Conservation (phyloP, 192 early-diverging fungal genomes). For the Globomyces pollinis-pini region DNA sequence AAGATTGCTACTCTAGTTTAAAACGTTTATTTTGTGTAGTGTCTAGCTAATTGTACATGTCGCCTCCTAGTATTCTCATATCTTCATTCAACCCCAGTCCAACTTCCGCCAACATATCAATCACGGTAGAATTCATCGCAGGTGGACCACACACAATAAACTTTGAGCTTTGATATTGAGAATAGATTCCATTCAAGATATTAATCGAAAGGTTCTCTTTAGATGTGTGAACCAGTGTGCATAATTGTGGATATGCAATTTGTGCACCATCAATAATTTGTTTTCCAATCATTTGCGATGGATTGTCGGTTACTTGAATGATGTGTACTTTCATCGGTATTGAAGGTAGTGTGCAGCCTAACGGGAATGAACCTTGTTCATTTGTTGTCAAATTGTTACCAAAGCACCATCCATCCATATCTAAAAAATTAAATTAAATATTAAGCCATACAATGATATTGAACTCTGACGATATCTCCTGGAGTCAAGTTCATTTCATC, state of each 20-base stretch:
- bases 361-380: constrained; percentile 29
- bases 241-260: constrained; percentile 25
- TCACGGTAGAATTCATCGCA: constrained; percentile 13
- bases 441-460: too few relatives aligned
- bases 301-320: too few relatives aligned
- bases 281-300: constrained; percentile 16
- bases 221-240: constrained; percentile 20
- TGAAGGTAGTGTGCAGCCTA: constrained; percentile 5
- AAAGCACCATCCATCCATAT: constrained; percentile 35
- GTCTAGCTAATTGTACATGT: too few relatives aligned
- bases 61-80: not conserved
- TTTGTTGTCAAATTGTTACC: constrained; percentile 24
- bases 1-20: too few relatives aligned
- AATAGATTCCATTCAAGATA: not conserved
- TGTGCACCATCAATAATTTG: constrained; percentile 24
- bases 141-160: constrained; percentile 20
- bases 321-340: too few relatives aligned
- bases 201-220: constrained; percentile 6
- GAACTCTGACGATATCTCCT: constrained; percentile 21
- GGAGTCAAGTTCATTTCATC: constrained; percentile 23
- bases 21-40: too few relatives aligned
- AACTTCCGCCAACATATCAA: constrained; percentile 7
- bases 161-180: not conserved
- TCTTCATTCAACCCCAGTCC: not conserved
- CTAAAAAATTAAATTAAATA: too few relatives aligned